These are phyloP conservation scores for Aleurites moluccanus DNA, from an alignment of 441 rosid species.

Conservation along the genomic window DNA sequence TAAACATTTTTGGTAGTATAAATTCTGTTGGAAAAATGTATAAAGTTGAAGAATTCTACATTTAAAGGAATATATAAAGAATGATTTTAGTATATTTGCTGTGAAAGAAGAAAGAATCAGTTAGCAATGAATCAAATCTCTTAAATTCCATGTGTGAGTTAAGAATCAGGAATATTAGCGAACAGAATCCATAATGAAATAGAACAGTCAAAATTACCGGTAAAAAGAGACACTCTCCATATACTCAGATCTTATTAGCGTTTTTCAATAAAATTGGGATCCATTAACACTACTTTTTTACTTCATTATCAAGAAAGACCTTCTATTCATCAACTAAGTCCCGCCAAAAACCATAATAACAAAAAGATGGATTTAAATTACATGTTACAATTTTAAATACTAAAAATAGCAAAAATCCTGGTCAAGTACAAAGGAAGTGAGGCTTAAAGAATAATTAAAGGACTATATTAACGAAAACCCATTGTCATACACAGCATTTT, in stretches of 20 bases:
- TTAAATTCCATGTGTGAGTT: constrained; percentile 23
- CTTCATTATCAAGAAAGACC: constrained; percentile 30
- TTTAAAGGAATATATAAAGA: constrained; percentile 38
- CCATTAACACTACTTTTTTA: constrained; percentile 34
- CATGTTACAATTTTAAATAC: constrained; percentile 36
- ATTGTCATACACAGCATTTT: constrained; percentile 32
- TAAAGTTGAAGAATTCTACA: constrained; percentile 35
- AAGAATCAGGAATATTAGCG: constrained; percentile 34
- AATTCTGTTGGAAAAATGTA: constrained; percentile 22
- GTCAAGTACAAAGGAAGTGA: constrained; percentile 24
- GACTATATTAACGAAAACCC: constrained; percentile 49
- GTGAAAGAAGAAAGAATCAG: constrained; percentile 40
- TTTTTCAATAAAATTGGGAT: constrained; percentile 33
- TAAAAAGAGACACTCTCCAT: constrained; percentile 41
- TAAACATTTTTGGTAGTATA: constrained; percentile 29
- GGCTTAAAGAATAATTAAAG: constrained; percentile 19
- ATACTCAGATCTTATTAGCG: constrained; percentile 36
- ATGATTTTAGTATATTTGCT: constrained; percentile 29
- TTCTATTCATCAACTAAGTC: constrained; percentile 34
- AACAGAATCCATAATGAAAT: constrained; percentile 36
- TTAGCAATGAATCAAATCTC: constrained; percentile 36
- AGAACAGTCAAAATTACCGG: constrained; percentile 31
- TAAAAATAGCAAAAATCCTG: constrained; percentile 16
- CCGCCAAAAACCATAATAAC: constrained; percentile 39
- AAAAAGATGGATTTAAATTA: constrained; percentile 31